Conservation (phyloP, 257 asterid species). For the Solanum dulcamara region DNA sequence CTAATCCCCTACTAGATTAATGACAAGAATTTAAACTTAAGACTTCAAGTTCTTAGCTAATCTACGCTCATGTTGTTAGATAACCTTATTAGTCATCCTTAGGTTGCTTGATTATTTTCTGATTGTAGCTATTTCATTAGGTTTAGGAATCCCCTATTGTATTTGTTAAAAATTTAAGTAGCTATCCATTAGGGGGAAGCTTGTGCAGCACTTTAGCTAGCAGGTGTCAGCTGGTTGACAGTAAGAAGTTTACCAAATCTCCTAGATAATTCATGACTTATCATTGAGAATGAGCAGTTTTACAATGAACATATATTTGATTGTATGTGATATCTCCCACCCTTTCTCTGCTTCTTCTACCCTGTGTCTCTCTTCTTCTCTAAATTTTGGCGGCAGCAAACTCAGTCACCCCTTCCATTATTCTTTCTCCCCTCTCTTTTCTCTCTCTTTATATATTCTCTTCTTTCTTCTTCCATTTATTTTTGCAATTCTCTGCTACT, state of each 20-base stretch:
- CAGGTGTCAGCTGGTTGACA: neutral
- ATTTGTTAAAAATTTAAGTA: neutral
- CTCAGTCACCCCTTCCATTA: neutral
- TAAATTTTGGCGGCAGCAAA: neutral
- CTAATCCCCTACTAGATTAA: neutral
- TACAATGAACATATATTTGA: neutral
- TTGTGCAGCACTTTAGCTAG: neutral
- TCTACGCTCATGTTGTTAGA: neutral
- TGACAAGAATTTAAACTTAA: neutral
- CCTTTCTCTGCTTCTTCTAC: neutral
- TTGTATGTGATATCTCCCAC: neutral
- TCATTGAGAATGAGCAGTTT: neutral
- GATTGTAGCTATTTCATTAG: neutral
- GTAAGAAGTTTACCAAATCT: neutral
- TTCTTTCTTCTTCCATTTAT: neutral
- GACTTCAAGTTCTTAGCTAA: neutral
- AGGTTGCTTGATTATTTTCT: neutral
- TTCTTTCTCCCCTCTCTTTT: neutral
- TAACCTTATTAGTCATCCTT: neutral
- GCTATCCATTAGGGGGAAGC: neutral
- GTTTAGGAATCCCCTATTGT: neutral
- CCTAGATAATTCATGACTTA: neutral
- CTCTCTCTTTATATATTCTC: neutral
- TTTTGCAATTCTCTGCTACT: neutral
- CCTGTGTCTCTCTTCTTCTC: neutral